Evolutionary conservation across 257 asterid species (phyloP).

Genomic region (Plantago ovata): DNA sequence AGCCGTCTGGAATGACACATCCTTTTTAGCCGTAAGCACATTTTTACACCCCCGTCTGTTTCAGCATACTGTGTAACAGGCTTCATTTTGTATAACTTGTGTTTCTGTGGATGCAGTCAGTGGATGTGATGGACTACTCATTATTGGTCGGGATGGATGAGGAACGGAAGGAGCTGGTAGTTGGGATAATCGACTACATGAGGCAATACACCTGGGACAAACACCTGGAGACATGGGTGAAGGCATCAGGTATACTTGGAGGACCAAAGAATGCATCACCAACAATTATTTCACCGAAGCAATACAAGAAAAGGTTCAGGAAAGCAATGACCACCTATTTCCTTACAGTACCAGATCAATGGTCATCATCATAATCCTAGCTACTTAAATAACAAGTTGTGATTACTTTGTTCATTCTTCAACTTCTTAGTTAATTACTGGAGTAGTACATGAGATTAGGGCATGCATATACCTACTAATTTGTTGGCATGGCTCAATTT

Average conservation of each 20-base stretch:
- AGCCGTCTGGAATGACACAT: slow-evolving; percentile 96
- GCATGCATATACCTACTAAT: not conserved
- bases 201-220: slow-evolving; percentile 99
- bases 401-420: not conserved
- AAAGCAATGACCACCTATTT: slow-evolving; percentile 92
- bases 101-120: slow-evolving; percentile 43
- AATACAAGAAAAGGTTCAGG: slow-evolving; percentile 93
- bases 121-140: slow-evolving; percentile 95
- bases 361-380: slow-evolving; percentile 41
- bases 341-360: slow-evolving; percentile 89
- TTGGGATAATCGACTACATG: slow-evolving; percentile 94
- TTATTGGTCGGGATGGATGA: slow-evolving; percentile 92
- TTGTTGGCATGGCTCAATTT: not conserved
- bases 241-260: slow-evolving; percentile 88
- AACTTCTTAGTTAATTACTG: too few species aligned
- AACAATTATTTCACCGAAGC: slow-evolving; percentile 80
- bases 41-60: not conserved
- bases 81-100: not conserved
- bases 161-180: slow-evolving; percentile 72
- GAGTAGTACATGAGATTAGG: too few species aligned
- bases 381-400: not conserved
- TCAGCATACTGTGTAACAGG: not conserved
- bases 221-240: slow-evolving; percentile 96
- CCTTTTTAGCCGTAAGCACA: slow-evolving; percentile 74
- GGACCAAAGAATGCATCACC: slow-evolving; percentile 93